Evolutionary conservation across 2,329 filamentous ascomycete species (phyloP).

Genomic region (Aspergillus proliferans): DNA sequence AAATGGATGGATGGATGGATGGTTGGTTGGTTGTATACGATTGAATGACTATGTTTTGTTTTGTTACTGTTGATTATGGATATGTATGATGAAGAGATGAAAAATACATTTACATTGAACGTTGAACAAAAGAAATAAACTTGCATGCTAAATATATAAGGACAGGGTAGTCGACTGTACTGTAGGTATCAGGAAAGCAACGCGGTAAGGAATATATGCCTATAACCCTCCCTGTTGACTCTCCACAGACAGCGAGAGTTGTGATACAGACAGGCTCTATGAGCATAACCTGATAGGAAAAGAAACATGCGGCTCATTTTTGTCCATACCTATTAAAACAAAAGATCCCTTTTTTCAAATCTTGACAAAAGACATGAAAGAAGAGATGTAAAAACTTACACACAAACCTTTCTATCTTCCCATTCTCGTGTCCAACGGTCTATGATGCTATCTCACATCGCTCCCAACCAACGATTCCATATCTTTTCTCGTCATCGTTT

Average conservation of each 20-base stretch:
- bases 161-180: too few relatives aligned
- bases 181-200: background rate
- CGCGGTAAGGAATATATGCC: constrained; percentile 9
- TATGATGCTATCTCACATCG: constrained; percentile 4
- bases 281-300: constrained; percentile 8
- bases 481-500: constrained; percentile 36
- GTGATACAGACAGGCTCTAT: constrained; percentile 7
- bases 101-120: too few relatives aligned
- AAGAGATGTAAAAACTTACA: constrained; percentile 15
- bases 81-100: too few relatives aligned
- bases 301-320: constrained; percentile 26
- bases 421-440: constrained; percentile 9
- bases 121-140: constrained; percentile 12
- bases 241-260: too few relatives aligned
- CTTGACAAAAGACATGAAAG: constrained; percentile 28
- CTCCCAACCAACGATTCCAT: constrained; percentile 8
- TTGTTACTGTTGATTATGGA: too few relatives aligned
- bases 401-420: constrained; percentile 14
- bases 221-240: too few relatives aligned
- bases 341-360: constrained; percentile 24
- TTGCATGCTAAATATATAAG: too few relatives aligned
- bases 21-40: too few relatives aligned
- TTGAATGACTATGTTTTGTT: too few relatives aligned
- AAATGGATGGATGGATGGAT: too few relatives aligned
- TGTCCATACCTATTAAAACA: constrained; percentile 34